Evolutionary conservation across 495 filamentous ascomycete species (phyloP).

Genomic region (Neurospora pannonica): DNA sequence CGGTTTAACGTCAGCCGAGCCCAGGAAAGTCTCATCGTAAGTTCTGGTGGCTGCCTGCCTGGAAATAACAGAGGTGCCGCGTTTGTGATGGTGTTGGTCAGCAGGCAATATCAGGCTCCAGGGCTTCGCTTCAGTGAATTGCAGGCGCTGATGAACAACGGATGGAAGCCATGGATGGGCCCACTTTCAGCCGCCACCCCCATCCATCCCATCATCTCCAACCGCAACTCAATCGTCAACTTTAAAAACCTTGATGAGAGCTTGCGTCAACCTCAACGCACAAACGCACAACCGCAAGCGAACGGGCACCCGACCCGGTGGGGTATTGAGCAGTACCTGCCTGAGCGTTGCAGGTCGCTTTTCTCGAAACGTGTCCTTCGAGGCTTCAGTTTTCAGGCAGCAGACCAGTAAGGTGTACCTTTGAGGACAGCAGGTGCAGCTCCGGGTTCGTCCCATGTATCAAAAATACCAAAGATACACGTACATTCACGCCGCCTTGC

Average conservation of each 20-base stretch:
- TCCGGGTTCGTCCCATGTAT: not conserved
- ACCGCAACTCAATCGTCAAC: not conserved
- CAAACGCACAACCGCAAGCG: not conserved
- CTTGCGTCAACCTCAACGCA: not conserved
- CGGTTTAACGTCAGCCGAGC: not conserved
- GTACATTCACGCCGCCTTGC: not conserved
- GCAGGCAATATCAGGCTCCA: not conserved
- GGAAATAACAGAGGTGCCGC: not conserved
- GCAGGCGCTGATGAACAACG: not conserved
- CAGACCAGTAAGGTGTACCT: not conserved
- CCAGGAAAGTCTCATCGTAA: not conserved
- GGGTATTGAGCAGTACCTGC: not conserved
- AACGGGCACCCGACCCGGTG: not conserved
- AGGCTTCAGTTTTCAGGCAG: not conserved
- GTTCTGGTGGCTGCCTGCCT: not conserved
- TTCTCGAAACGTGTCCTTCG: not conserved
- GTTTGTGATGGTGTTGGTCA: not conserved
- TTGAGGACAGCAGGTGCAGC: not conserved
- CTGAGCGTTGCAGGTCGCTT: not conserved
- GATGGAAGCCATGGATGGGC: not conserved
- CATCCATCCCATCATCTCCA: not conserved
- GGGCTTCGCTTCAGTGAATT: not conserved
- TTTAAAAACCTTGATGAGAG: not conserved
- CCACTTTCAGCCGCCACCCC: not conserved
- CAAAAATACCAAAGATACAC: not conserved